Conservation (phyloP, 202 grass and related monocot genomes). For the Panicum virgatum region DNA sequence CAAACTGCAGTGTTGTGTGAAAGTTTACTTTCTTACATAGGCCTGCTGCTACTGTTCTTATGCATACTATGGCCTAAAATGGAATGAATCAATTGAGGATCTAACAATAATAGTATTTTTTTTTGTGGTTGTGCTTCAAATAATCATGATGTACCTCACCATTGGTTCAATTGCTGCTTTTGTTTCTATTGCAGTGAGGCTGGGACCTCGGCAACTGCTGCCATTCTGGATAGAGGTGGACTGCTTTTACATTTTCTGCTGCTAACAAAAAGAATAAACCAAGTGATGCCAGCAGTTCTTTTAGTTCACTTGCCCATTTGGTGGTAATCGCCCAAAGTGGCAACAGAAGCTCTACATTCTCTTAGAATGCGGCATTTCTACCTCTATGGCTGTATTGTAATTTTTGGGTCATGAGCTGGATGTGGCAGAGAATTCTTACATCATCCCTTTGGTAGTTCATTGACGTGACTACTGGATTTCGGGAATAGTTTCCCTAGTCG, state of each 20-base stretch:
- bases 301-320: neutral
- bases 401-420: neutral
- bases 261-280: constrained; percentile 19
- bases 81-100: neutral
- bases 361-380: neutral
- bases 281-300: neutral
- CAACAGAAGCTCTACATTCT: neutral
- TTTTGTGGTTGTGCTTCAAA: neutral
- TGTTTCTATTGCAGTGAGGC: constrained; percentile 6
- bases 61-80: neutral
- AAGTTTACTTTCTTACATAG: neutral
- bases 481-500: neutral
- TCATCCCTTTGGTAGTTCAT: neutral
- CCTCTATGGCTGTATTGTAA: neutral
- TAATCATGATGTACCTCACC: neutral
- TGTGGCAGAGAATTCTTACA: neutral
- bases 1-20: neutral
- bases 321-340: neutral
- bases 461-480: neutral
- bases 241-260: neutral
- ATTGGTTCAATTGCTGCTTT: neutral
- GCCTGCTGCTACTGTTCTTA: neutral
- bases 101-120: neutral
- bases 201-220: neutral
- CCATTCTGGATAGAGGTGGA: neutral